Conservation (phyloP, 768 basidiomycete genomes). For the Crepidotus variabilis region DNA sequence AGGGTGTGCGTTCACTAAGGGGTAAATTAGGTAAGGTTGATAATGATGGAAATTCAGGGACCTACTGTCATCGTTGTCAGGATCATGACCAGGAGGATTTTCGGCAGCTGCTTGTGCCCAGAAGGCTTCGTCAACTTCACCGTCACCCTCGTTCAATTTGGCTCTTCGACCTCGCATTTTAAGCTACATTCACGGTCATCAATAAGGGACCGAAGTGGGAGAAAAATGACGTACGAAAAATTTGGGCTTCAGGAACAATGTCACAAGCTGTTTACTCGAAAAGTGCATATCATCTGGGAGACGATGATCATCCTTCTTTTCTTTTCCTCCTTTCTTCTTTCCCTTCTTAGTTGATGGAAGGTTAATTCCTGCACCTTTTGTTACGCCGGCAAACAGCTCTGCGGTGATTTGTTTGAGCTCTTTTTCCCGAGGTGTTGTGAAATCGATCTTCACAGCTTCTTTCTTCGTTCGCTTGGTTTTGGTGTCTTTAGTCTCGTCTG, state of each 20-base stretch:
- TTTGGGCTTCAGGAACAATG: constrained; percentile 94
- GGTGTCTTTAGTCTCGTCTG: constrained; percentile 40
- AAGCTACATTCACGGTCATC: constrained; percentile 45
- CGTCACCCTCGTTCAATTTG: constrained; percentile 59
- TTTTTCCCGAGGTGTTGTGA: constrained; percentile 56
- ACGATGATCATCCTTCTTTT: constrained; percentile 70
- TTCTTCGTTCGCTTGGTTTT: constrained; percentile 66
- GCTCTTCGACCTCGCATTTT: constrained; percentile 81
- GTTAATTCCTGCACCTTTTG: constrained; percentile 67
- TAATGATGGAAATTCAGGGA: background rate
- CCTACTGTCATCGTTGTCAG: constrained; percentile 44
- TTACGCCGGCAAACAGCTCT: constrained; percentile 75
- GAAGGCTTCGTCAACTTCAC: constrained; percentile 93
- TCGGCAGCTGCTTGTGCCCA: constrained; percentile 95
- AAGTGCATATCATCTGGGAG: constrained; percentile 99
- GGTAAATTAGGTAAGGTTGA: background rate
- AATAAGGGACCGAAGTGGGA: background rate
- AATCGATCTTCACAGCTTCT: constrained; percentile 81
- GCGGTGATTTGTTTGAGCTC: constrained; percentile 58
- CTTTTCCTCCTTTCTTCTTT: constrained; percentile 48
- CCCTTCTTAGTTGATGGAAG: constrained; percentile 42
- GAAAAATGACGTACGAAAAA: constrained; percentile 65
- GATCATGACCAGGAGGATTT: constrained; percentile 56
- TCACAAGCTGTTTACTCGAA: constrained; percentile 82
- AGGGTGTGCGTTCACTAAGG: constrained; percentile 45